Evolutionary conservation across 169 alveolate genomes (phyloP), one percentile per base, ranked within the genome.

Genomic region (Plasmodium malariae): DNA sequence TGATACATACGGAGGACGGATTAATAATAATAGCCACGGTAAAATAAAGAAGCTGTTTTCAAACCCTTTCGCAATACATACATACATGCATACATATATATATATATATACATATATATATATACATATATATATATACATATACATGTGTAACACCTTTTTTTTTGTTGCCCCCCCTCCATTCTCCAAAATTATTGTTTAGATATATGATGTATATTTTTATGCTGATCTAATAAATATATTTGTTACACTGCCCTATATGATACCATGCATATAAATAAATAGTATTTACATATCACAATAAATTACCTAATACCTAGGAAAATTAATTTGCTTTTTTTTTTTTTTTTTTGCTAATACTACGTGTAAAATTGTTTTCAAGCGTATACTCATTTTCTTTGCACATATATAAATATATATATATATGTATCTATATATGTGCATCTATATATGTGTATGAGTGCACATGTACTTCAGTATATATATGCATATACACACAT

Each of bases 21-120:
- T 49, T 21, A 63, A 21, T 54, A 43, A 54, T 45, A 62, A 76
- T 17, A 63, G 65, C 21, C 21, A 30, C 21, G 89, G 89, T 76
- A 76, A 76, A 34, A 30, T 37, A 3, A 49, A 19, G 36, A 14
- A n/a, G 36, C 28, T 7, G 12, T 48, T 55, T 65, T 26, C 28
- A 19, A 24, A 28, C 48, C 30, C n/a, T n/a, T n/a, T n/a, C n/a
- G n/a, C n/a, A n/a, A n/a, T 19, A 21, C 28, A 19, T 57, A 17
- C 19, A 57, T 5, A 17, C 1, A 57, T n/a, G 3, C 28, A 6
- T n/a, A 21, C 7, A 17, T 4, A 17, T 17, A 17, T 57, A 6
- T 57, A n/a, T 57, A 17, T 26, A 57, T 26, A 17, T 19, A 21
- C 28, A 19, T 57, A 17, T 57, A 57, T 5, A 17, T 1, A 57